These are phyloP conservation scores for Trypanosoma scelopori DNA, from an alignment of 208 protist species.

Conservation along the genomic window DNA sequence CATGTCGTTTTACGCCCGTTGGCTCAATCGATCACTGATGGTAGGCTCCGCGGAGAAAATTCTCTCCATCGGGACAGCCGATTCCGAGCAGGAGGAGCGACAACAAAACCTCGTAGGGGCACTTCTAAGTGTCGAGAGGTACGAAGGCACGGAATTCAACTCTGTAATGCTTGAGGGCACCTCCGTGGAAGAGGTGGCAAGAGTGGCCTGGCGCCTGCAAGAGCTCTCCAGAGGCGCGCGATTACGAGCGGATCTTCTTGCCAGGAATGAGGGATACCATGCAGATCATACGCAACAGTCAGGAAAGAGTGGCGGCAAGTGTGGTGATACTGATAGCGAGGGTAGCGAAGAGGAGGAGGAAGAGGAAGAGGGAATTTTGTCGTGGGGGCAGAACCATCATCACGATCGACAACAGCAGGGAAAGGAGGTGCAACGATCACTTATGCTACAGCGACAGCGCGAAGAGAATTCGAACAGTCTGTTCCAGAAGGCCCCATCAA, in stretches of 20 bases:
- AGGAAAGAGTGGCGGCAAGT: constrained; percentile 43
- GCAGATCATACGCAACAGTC: constrained; percentile 33
- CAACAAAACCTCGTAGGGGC: background rate
- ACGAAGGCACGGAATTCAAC: constrained; percentile 38
- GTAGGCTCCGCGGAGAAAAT: constrained; percentile 28
- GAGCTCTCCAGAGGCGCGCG: constrained; percentile 11
- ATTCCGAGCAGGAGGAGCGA: background rate
- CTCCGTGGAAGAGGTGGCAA: constrained; percentile 36
- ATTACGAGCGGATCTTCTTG: constrained; percentile 1
- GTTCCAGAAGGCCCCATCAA: constrained; percentile 57
- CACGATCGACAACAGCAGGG: constrained; percentile 6
- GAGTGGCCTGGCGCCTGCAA: constrained; percentile 38
- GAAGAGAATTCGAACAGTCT: constrained; percentile 22
- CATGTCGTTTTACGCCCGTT: constrained; percentile 75
- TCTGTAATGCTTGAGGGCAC: constrained; percentile 45
- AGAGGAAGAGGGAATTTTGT: constrained; percentile 25
- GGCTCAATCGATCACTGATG: constrained; percentile 63
- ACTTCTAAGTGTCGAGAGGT: background rate
- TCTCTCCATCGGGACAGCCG: constrained; percentile 18
- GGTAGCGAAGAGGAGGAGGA: constrained; percentile 27
- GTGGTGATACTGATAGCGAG: constrained; percentile 14
- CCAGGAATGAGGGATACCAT: constrained; percentile 2
- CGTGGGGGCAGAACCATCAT: constrained; percentile 10
- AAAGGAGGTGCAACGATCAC: background rate
- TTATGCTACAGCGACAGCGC: constrained; percentile 3